These are phyloP conservation scores for Senna tora DNA, from an alignment of 306 rosid species.

Conservation along the genomic window DNA sequence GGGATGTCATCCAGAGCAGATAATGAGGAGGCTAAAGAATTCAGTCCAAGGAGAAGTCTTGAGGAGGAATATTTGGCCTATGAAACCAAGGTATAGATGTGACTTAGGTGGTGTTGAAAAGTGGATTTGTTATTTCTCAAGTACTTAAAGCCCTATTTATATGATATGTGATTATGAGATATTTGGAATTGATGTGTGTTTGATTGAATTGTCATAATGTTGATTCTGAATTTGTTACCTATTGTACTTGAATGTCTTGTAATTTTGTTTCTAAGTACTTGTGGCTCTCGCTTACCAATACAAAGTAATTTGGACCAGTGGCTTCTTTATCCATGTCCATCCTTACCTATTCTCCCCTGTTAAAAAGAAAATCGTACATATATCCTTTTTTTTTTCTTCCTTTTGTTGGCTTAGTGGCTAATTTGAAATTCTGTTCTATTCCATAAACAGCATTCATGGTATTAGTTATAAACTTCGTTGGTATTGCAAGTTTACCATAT, in stretches of 20 bases:
- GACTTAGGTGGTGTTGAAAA: not conserved
- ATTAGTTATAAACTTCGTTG: not conserved
- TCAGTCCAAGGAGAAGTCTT: constrained; percentile 79
- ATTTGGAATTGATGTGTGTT: not conserved
- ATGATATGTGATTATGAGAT: not conserved
- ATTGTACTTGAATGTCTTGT: not conserved
- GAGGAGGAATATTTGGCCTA: constrained; percentile 89
- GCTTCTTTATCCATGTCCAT: constrained; percentile 21
- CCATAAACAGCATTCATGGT: not conserved
- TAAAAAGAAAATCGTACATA: constrained; percentile 1
- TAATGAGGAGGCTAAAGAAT: constrained; percentile 54
- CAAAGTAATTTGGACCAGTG: constrained; percentile 25
- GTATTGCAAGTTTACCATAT: not conserved
- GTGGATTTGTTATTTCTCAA: not conserved
- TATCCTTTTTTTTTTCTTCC: constrained; percentile 24
- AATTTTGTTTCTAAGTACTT: not conserved
- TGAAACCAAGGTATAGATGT: constrained; percentile 77
- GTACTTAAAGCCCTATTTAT: not conserved
- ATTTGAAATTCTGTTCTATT: constrained; percentile 11
- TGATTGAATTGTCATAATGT: not conserved
- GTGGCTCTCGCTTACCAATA: not conserved
- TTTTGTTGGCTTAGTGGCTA: constrained; percentile 25
- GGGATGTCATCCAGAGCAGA: constrained; percentile 48
- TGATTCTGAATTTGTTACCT: not conserved
- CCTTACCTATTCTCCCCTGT: constrained; percentile 4